A percentile compares a stretch with the other conserved stretches of the same genome.
Conservation (phyloP, 495 filamentous ascomycete genomes). For the Saxophila tyrrhenica region DNA sequence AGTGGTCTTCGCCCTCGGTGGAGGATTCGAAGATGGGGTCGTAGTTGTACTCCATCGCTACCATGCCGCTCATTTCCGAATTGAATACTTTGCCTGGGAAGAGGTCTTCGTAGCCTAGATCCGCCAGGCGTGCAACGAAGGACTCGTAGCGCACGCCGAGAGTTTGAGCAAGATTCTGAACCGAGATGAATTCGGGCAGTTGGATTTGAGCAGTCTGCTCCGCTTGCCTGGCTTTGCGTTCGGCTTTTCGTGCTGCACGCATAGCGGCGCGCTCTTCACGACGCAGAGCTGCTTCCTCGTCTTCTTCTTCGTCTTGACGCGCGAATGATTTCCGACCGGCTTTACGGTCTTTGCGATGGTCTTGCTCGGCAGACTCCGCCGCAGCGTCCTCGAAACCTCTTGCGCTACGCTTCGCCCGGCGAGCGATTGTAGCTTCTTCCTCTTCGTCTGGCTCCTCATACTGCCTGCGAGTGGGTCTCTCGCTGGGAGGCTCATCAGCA, state of each 20-base stretch:
- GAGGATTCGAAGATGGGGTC: conserved; percentile 56
- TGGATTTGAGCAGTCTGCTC: conserved; percentile 46
- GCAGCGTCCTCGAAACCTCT: not conserved
- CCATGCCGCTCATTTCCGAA: conserved; percentile 77
- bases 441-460: not conserved
- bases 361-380: not conserved
- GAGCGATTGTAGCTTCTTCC: not conserved
- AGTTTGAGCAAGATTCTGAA: conserved; percentile 69
- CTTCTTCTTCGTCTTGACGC: conserved; percentile 15
- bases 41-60: conserved; percentile 87
- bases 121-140: conserved; percentile 62
- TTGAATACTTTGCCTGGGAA: conserved; percentile 72
- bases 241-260: conserved; percentile 9
- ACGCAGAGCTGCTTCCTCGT: conserved; percentile 4
- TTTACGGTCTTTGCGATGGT: not conserved
- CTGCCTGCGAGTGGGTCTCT: not conserved
- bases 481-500: no score
- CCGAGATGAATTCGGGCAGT: conserved; percentile 82
- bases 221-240: conserved; percentile 32
- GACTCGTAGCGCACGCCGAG: conserved; percentile 59
- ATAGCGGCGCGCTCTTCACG: conserved; percentile 10
- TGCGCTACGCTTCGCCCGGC: not conserved
- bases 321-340: not conserved
- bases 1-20: conserved; percentile 44
- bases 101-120: conserved; percentile 76